phyloP scores from a whole-genome alignment of 2,329 filamentous ascomycete species.

The Trichoderma polysporum region DNA sequence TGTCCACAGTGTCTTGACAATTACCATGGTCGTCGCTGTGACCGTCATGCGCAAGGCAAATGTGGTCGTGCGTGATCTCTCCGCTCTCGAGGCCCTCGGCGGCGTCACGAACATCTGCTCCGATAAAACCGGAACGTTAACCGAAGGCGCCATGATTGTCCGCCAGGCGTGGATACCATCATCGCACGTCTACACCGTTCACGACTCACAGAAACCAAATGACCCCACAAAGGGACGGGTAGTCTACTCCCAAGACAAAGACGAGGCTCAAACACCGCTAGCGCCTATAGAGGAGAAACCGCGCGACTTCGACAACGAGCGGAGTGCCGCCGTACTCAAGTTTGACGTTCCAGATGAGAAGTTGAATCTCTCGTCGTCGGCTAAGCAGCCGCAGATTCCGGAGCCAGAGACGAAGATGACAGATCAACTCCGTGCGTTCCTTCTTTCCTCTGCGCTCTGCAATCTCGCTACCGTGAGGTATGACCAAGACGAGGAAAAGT shows the following conservation, averaged over 20 bases:
- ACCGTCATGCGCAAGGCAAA: constrained; percentile 64
- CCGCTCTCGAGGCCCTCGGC: constrained; percentile 66
- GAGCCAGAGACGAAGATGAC: constrained; percentile 47
- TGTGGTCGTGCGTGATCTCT: constrained; percentile 65
- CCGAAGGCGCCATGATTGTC: constrained; percentile 68
- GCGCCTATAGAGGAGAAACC: constrained; percentile 39
- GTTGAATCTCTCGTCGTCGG: constrained; percentile 39
- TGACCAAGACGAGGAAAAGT: constrained; percentile 54
- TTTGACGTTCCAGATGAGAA: constrained; percentile 63
- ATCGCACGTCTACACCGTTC: constrained; percentile 58
- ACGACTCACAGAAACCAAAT: constrained; percentile 58
- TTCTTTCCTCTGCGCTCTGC: constrained; percentile 61
- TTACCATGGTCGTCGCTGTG: constrained; percentile 66
- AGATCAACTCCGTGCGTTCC: constrained; percentile 50
- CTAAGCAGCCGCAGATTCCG: constrained; percentile 30
- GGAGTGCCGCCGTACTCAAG: constrained; percentile 58
- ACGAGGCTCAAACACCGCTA: constrained; percentile 37
- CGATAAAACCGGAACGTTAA: constrained; percentile 71
- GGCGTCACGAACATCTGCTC: constrained; percentile 73
- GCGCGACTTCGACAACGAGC: constrained; percentile 59
- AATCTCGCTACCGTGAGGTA: constrained; percentile 62
- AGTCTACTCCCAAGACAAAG: constrained; percentile 43
- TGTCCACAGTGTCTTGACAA: constrained; percentile 56
- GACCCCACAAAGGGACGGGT: constrained; percentile 61
- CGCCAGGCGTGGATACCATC: constrained; percentile 64